phyloP scores from a whole-genome alignment of 352 stramenopile genomes.

The Phytophthora capsici region DNA sequence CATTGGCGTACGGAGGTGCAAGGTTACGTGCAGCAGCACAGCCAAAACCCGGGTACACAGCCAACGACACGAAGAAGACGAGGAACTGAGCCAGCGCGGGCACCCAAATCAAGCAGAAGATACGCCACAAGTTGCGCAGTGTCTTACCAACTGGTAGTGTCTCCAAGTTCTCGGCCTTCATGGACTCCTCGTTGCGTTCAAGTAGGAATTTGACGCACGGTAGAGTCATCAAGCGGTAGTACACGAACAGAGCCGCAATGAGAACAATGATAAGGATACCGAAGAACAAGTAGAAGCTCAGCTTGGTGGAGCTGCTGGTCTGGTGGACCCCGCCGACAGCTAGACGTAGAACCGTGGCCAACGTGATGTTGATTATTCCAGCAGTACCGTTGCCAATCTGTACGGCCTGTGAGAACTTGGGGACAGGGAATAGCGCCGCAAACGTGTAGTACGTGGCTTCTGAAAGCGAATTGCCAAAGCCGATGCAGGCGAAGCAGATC shows the following conservation, averaged over 20 bases:
- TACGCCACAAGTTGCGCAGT: slow-evolving; percentile 49
- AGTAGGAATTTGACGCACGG: slow-evolving; percentile 60
- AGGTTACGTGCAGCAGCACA: slow-evolving; percentile 50
- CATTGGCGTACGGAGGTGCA: slow-evolving; percentile 26
- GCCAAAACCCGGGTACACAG: slow-evolving; percentile 61
- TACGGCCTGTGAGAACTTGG: slow-evolving; percentile 72
- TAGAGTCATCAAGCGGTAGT: slow-evolving; percentile 41
- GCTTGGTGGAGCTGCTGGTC: slow-evolving; percentile 37
- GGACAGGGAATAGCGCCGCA: slow-evolving; percentile 60
- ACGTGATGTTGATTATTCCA: slow-evolving; percentile 60
- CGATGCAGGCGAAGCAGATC: slow-evolving; percentile 52
- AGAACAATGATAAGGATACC: slow-evolving; percentile 57
- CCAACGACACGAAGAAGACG: slow-evolving; percentile 67
- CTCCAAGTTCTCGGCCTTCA: slow-evolving; percentile 32
- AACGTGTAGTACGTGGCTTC: slow-evolving; percentile 67
- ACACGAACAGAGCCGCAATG: slow-evolving; percentile 50
- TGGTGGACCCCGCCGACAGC: slow-evolving; percentile 52
- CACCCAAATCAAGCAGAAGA: slow-evolving; percentile 59
- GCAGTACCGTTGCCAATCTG: slow-evolving; percentile 65
- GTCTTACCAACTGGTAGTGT: slow-evolving; percentile 32
- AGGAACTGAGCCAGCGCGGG: slow-evolving; percentile 56
- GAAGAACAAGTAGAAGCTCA: slow-evolving; percentile 73
- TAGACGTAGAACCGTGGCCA: slow-evolving; percentile 55
- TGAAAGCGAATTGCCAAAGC: slow-evolving; percentile 57
- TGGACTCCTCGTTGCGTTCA: slow-evolving; percentile 49